phyloP scores from a whole-genome alignment of 371 early-diverging fungal genomes.

The Mortierella sp. region DNA sequence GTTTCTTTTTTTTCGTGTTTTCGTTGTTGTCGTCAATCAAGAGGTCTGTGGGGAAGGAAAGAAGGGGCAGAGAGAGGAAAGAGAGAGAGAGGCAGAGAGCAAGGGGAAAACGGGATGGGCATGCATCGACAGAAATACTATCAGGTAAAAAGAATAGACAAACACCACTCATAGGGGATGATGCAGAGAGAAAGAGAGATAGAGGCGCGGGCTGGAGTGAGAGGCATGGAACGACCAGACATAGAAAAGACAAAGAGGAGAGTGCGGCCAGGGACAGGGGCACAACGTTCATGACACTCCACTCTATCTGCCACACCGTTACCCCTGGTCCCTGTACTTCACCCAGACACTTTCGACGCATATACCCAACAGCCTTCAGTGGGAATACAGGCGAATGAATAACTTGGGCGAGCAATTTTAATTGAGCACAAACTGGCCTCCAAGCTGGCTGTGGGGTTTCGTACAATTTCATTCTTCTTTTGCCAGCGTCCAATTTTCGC shows the following conservation, averaged over 20 bases:
- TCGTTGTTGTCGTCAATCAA: background rate
- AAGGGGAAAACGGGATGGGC: background rate
- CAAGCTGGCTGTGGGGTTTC: background rate
- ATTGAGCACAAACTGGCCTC: background rate
- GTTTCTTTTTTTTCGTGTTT: background rate
- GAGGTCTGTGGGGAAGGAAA: constrained; percentile 1
- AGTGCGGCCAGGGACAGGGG: background rate
- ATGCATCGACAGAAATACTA: background rate
- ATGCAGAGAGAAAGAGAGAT: background rate
- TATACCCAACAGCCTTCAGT: background rate
- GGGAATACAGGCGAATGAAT: background rate
- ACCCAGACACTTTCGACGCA: background rate
- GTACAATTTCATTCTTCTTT: background rate
- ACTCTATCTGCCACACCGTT: background rate
- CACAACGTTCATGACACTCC: background rate
- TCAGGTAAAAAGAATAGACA: constrained; percentile 1
- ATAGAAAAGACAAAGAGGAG: background rate
- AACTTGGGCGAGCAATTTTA: background rate
- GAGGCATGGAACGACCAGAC: background rate
- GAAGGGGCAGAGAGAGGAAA: background rate
- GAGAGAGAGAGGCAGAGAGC: background rate
- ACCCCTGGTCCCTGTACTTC: background rate
- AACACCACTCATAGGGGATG: background rate
- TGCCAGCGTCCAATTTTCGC: background rate
- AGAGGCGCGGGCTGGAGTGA: background rate